Evolutionary conservation across 305 asterid species (phyloP).

Genomic region (Fraxinus baroniana): DNA sequence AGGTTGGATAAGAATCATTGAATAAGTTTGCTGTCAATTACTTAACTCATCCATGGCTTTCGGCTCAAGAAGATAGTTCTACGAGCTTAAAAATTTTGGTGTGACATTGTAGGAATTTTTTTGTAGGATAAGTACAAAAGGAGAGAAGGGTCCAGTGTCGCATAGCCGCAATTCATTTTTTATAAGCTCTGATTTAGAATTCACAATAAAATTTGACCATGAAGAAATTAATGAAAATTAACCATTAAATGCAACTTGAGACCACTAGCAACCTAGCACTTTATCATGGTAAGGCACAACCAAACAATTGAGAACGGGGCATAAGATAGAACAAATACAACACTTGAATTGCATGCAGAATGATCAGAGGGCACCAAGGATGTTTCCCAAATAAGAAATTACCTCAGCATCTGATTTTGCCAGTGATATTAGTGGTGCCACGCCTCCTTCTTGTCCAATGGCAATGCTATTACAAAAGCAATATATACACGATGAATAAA

Average conservation of each 20-base stretch:
- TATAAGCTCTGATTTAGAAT: not conserved
- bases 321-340: constrained; percentile 7
- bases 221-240: not conserved
- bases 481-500: constrained; percentile 16
- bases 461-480: constrained; percentile 60
- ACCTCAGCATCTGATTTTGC: constrained; percentile 81
- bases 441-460: constrained; percentile 91
- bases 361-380: not conserved
- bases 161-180: not conserved
- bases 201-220: not conserved
- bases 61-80: not conserved
- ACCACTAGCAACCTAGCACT: not conserved
- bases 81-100: not conserved
- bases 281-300: not conserved
- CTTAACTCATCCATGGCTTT: not conserved
- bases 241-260: constrained; percentile 3
- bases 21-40: not conserved
- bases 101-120: not conserved
- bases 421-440: constrained; percentile 72
- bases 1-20: not conserved
- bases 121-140: not conserved
- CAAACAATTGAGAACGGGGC: not conserved
- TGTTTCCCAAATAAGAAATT: not conserved
- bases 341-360: constrained; percentile 1
- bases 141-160: not conserved